Conservation (phyloP, 345 rosid species). For the Toxicodendron radicans region DNA sequence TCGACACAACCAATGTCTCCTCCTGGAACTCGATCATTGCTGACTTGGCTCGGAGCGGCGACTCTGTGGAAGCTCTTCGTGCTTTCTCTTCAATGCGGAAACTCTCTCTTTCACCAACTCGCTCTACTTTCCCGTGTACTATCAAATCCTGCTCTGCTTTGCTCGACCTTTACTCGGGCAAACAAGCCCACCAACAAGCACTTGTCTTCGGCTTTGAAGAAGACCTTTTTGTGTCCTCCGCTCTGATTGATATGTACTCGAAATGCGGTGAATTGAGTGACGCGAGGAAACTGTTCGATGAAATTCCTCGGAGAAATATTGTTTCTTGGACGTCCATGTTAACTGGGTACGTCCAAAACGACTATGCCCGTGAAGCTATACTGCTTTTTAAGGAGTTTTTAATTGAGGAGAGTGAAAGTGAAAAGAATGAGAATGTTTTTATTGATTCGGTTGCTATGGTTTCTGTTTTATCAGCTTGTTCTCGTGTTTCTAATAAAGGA, state of each 20-base stretch:
- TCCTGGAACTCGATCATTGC: slow-evolving; percentile 94
- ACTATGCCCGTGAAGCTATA: slow-evolving; percentile 49
- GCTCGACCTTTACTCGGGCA: slow-evolving; percentile 65
- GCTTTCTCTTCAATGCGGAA: slow-evolving; percentile 83
- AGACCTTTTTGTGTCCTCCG: slow-evolving; percentile 76
- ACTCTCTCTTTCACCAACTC: slow-evolving; percentile 65
- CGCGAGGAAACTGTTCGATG: slow-evolving; percentile 74
- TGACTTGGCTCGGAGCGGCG: slow-evolving; percentile 77
- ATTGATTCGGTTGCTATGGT: slow-evolving; percentile 64
- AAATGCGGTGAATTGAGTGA: slow-evolving; percentile 58
- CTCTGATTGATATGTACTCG: slow-evolving; percentile 71
- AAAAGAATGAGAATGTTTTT: slow-evolving; percentile 23
- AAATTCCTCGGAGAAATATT: slow-evolving; percentile 63
- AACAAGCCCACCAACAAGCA: slow-evolving; percentile 84
- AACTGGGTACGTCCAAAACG: slow-evolving; percentile 66
- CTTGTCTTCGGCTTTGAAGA: slow-evolving; percentile 61
- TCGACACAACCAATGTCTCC: slow-evolving; percentile 62
- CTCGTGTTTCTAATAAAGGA: slow-evolving; percentile 46
- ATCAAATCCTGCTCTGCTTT: slow-evolving; percentile 86
- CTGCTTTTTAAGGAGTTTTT: slow-evolving; percentile 68
- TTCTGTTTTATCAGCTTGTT: slow-evolving; percentile 80
- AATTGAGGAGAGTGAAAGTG: slow-evolving; percentile 45
- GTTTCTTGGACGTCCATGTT: slow-evolving; percentile 92
- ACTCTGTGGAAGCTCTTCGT: slow-evolving; percentile 68
- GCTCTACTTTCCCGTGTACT: slow-evolving; percentile 80